Percentiles rank a stretch among this genome's conserved stretches.
Conservation (phyloP, 768 basidiomycete genomes). For the Boletus rufocinnamomeus region DNA sequence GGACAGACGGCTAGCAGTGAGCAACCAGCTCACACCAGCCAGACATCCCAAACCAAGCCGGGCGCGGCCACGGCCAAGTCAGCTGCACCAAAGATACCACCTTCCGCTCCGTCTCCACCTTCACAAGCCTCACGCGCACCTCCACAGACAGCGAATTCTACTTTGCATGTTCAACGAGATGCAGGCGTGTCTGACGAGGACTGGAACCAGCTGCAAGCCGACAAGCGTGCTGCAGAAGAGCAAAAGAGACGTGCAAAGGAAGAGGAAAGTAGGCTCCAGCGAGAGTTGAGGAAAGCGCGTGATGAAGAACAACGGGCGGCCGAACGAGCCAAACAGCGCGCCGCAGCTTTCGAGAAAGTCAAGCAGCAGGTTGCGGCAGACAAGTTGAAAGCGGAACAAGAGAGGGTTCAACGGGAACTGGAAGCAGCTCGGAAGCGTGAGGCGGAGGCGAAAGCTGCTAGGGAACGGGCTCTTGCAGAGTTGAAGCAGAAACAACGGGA, state of each 20-base stretch:
- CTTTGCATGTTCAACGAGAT: constrained; percentile 39
- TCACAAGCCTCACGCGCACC: not conserved
- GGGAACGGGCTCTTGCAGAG: constrained; percentile 26
- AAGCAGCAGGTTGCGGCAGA: constrained; percentile 23
- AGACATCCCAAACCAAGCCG: not conserved
- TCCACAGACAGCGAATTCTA: not conserved
- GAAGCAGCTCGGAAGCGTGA: constrained; percentile 31
- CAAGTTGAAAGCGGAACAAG: constrained; percentile 13
- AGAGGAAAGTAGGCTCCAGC: constrained; percentile 19
- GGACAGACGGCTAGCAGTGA: not conserved
- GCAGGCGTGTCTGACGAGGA: constrained; percentile 51
- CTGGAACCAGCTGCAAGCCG: constrained; percentile 52
- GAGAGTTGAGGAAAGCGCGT: constrained; percentile 19
- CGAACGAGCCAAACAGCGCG: constrained; percentile 23
- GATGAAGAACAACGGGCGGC: constrained; percentile 27
- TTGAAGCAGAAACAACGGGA: constrained; percentile 35
- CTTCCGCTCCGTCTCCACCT: not conserved
- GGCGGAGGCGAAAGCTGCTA: constrained; percentile 23
- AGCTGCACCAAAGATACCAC: not conserved
- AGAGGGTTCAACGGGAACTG: constrained; percentile 26
- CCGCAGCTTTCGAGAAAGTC: constrained; percentile 22
- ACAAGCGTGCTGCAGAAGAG: constrained; percentile 31
- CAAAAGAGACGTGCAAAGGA: constrained; percentile 18
- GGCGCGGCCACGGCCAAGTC: not conserved
- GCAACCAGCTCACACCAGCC: constrained; percentile 4